Conservation (phyloP, 73 alveolate species). For the Stentor roeselii region DNA sequence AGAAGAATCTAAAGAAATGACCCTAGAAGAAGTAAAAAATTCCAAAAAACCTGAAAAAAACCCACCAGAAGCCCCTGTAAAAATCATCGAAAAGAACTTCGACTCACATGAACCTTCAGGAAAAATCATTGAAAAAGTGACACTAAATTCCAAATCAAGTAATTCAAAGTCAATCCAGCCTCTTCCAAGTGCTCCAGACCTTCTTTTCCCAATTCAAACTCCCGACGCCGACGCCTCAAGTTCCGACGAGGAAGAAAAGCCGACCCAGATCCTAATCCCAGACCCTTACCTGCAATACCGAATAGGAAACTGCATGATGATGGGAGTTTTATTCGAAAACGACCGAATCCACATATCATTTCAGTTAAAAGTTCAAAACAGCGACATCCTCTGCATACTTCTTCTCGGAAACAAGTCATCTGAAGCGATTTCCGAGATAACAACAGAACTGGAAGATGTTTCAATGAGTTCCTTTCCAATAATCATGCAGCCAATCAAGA, state of each 20-base stretch:
- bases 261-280: neutral
- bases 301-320: neutral
- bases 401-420: neutral
- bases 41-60: no score
- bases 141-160: neutral
- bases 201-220: neutral
- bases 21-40: no score
- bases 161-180: neutral
- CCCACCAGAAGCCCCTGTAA: no score
- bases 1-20: no score
- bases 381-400: neutral
- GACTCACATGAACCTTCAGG: neutral
- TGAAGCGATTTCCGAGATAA: conserved; percentile 6
- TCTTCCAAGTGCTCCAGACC: neutral
- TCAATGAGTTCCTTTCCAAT: neutral
- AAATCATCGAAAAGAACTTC: neutral
- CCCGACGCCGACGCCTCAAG: neutral
- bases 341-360: neutral
- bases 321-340: neutral
- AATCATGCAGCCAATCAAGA: neutral
- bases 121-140: neutral
- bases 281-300: neutral
- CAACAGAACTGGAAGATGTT: neutral
- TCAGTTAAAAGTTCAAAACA: neutral
- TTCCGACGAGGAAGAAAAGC: neutral